A percentile compares a stretch with the other conserved stretches of the same genome.
phyloP scores from a whole-genome alignment of 345 rosid genomes.

The Carallia brachiata region DNA sequence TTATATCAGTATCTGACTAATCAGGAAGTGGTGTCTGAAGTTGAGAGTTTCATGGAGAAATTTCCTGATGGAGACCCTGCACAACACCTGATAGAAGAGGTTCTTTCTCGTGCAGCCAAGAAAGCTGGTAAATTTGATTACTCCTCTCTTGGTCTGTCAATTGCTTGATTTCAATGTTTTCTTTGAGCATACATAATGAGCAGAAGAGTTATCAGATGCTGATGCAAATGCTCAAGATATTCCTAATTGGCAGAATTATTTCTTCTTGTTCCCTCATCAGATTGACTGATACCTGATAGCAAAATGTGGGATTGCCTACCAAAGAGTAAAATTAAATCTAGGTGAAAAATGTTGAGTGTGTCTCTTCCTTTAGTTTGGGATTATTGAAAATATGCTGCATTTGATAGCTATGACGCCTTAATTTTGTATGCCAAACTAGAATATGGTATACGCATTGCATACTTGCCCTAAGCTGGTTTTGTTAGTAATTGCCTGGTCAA shows the following conservation, averaged over 20 bases:
- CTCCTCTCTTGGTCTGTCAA: conserved; percentile 5
- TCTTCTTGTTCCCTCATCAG: not conserved
- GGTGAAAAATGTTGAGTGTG: not conserved
- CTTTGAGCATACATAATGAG: not conserved
- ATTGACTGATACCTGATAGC: not conserved
- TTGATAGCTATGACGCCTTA: not conserved
- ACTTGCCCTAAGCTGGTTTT: not conserved
- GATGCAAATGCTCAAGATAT: not conserved
- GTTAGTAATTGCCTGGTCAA: not conserved
- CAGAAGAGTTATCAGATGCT: not conserved
- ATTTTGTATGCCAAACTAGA: not conserved
- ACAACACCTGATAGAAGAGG: conserved; percentile 88
- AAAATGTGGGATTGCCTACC: not conserved
- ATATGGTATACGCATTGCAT: not conserved
- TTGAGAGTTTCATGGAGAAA: conserved; percentile 82
- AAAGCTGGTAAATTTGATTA: conserved; percentile 69
- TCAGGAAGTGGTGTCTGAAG: conserved; percentile 80
- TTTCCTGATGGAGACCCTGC: conserved; percentile 99
- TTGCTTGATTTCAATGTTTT: conserved; percentile 7
- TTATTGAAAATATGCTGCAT: not conserved
- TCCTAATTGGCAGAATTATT: too few species aligned
- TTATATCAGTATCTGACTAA: conserved; percentile 91
- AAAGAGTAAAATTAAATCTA: not conserved
- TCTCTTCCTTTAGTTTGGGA: not conserved
- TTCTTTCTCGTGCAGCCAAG: conserved; percentile 90